phyloP scores from a whole-genome alignment of 441 rosid species.

The Aleurites moluccanus region DNA sequence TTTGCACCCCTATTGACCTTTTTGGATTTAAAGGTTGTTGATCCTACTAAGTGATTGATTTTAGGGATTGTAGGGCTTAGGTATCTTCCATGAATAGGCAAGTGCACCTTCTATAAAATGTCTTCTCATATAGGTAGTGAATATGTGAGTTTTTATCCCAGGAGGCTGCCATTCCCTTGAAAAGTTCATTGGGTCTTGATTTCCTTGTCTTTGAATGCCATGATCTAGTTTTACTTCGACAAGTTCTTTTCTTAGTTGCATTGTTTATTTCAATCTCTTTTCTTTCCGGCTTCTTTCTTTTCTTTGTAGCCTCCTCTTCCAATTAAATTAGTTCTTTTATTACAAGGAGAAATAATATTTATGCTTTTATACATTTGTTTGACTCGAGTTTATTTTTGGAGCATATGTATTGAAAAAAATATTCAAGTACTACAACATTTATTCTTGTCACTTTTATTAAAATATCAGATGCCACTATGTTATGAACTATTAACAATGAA shows the following conservation, averaged over 20 bases:
- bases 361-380: not conserved
- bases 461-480: not conserved
- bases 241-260: not conserved
- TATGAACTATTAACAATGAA: not conserved
- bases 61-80: not conserved
- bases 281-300: not conserved
- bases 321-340: not conserved
- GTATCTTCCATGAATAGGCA: not conserved
- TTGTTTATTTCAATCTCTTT: not conserved
- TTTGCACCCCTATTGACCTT: too few species aligned
- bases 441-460: not conserved
- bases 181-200: not conserved
- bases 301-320: not conserved
- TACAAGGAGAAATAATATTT: not conserved
- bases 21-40: too few species aligned
- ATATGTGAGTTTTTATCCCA: not conserved
- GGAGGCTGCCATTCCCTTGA: not conserved
- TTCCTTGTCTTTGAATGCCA: not conserved
- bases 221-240: not conserved
- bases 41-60: too few species aligned
- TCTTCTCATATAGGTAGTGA: not conserved
- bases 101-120: not conserved
- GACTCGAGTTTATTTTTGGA: too few species aligned
- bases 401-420: not conserved
- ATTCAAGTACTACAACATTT: not conserved